Base-by-base conservation (phyloP, 108 stramenopile species). In the Schizochytrium sp. region DNA sequence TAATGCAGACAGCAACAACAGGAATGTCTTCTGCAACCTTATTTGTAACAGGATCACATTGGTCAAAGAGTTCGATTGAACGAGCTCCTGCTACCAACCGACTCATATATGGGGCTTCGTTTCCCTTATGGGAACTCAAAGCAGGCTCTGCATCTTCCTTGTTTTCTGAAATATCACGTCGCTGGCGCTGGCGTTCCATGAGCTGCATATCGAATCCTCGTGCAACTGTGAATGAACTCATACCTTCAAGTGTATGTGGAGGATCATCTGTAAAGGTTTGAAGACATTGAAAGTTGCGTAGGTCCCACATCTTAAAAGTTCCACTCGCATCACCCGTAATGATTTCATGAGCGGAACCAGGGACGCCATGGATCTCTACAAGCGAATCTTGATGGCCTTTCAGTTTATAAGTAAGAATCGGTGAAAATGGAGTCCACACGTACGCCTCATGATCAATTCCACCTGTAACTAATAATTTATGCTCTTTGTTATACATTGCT, bases 391-490 rank as follows among this genome's bases (percentile, higher is more conserved):
- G 61, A 61, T 94, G 93, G 42, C 93, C 93, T 46, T 92, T 90
- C 0, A 94, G 89, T 53, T 61, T 89, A 69, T 91, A 92, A 56
- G 93, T 61, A 2, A 94, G 88, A 4, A 90, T 92, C 44, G 91
- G 90, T 3, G 92, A 93, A 46, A 94, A 94, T n/a, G 93, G 93
- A 5, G 91, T 91, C 93, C 93, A 94, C 38, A 94, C 93, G 72
- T 89, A 92, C 4, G 93, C 93, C 42, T 93, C 93, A 88, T 93
- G 93, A 72, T 94, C 93, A 46, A 94, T 92, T 28, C 93, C 93
- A 57, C 92, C 92, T 19, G 88, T 73, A 40, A 94, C 44, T 17
- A 94, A 89, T 59, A 93, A 90, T 3, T 91, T 88, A 53, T 93
- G 92, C 46, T 89, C 83, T 19, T 91, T 49, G 93, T 92, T 92